phyloP scores from a whole-genome alignment of 805 yeast genomes.

The Saturnispora dispora region DNA sequence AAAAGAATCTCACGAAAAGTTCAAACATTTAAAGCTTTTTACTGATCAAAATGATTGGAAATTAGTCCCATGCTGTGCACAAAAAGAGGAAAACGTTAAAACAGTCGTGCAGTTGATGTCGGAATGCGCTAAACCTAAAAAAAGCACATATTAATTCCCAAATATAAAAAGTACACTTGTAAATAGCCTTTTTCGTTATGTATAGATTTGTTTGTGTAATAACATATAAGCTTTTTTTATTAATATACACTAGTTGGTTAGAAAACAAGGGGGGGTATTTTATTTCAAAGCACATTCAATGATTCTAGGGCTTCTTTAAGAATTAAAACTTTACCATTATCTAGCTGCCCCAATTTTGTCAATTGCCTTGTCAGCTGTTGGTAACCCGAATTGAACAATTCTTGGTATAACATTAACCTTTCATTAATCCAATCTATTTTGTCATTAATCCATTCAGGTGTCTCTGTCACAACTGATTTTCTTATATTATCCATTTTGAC shows the following conservation, averaged over 20 bases:
- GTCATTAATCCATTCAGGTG: conserved; percentile 3
- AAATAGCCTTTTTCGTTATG: background rate
- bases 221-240: background rate
- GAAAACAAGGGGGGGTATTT: background rate
- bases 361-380: background rate
- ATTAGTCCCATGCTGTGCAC: conserved; percentile 78
- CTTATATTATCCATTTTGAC: conserved; percentile 7
- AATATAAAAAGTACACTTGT: background rate
- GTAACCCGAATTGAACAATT: background rate
- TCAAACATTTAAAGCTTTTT: conserved; percentile 33
- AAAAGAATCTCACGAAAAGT: conserved; percentile 43
- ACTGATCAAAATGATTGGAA: conserved; percentile 49
- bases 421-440: background rate
- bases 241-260: background rate
- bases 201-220: background rate
- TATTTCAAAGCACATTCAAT: background rate
- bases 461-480: background rate
- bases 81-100: conserved; percentile 62
- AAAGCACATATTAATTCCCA: background rate
- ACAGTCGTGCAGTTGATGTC: conserved; percentile 65
- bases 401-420: background rate
- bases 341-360: conserved; percentile 2
- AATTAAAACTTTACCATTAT: conserved; percentile 4
- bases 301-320: background rate
- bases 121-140: conserved; percentile 34